phyloP scores from a whole-genome alignment of 306 rosid species.

The Pachyrhizus erosus region DNA sequence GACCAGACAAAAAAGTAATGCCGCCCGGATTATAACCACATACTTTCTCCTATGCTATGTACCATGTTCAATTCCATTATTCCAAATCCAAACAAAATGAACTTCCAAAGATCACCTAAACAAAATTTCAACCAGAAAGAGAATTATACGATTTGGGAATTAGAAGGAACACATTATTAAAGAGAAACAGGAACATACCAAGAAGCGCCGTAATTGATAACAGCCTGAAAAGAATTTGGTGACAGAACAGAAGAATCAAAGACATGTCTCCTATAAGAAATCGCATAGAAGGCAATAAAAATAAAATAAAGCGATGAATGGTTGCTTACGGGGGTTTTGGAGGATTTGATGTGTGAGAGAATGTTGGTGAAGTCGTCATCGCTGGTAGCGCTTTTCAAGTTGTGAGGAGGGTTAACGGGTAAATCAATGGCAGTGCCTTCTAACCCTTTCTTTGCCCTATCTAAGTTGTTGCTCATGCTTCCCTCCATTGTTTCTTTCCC shows the following conservation, averaged over 20 bases:
- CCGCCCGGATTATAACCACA: neutral
- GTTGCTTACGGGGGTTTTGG: conserved; percentile 71
- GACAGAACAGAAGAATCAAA: conserved; percentile 9
- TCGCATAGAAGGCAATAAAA: neutral
- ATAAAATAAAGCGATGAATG: neutral
- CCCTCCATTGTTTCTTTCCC: conserved; percentile 41
- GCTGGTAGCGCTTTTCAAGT: conserved; percentile 67
- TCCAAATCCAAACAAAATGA: conserved; percentile 19
- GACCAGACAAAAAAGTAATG: no score
- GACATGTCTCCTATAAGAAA: neutral
- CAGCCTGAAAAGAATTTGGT: conserved; percentile 64
- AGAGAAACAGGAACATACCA: conserved; percentile 55
- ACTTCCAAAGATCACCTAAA: neutral
- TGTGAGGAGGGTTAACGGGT: conserved; percentile 58
- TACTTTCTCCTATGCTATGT: neutral
- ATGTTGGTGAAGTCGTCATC: conserved; percentile 61
- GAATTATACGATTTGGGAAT: neutral
- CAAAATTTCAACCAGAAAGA: neutral
- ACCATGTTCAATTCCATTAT: neutral
- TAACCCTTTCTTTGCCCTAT: conserved; percentile 50
- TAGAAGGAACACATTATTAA: no score
- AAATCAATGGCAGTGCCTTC: conserved; percentile 54
- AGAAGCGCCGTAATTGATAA: conserved; percentile 91
- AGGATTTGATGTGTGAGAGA: conserved; percentile 74
- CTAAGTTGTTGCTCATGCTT: conserved; percentile 37